Evolutionary conservation across 257 asterid genomes (phyloP), one percentile per base, ranked within the genome.

Genomic region (Solanum tacnaense): DNA sequence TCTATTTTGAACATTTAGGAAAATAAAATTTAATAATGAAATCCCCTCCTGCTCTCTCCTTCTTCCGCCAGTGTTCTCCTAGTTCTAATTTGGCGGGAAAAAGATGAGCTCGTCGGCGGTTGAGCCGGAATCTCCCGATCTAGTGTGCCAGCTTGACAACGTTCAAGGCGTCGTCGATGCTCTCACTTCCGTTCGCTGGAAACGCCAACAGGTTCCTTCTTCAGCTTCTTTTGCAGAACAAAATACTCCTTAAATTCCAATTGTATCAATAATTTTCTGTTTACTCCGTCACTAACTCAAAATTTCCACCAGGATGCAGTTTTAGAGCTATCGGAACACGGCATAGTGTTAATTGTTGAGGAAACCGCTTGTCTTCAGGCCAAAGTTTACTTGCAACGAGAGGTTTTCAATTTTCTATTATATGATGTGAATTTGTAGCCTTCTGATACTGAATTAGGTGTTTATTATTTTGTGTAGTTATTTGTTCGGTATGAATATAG

Each of bases 351-450:
- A 65, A 97, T 95, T 87, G 99, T 96, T 35, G 99, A 97, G 92
- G 99, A 97, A 84, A 92, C 96, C 79, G 90, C 93, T 29, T 97
- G 99, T 90, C 98, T 97, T 86, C 99, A 97, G 91, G 99, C 99
- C 72, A 96, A 97, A 90, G 99, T 97, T 75, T 97, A 96, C 91
- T 89, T 97, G 58, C 95, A 94, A 84, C 93, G 96, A 74, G 99
- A 97, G 98, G 99, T 96, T 90, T 44, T 44, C 6, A 13, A 73
- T 72, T 86, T 21, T 58, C 29, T 32, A 0, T 9, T 65, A 31
- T 68, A 41, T 52, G 25, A 1, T 27, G 52, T 83, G 68, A 15
- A 75, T 68, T 91, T 9, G 27, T 68, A 38, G 18, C 5, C 32
- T 58, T 65, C 68, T 73, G 36, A 21, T 70, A 15, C 70, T 52